phyloP scores from a whole-genome alignment of 2,329 filamentous ascomycete species.

The Thelonectria discophora region DNA sequence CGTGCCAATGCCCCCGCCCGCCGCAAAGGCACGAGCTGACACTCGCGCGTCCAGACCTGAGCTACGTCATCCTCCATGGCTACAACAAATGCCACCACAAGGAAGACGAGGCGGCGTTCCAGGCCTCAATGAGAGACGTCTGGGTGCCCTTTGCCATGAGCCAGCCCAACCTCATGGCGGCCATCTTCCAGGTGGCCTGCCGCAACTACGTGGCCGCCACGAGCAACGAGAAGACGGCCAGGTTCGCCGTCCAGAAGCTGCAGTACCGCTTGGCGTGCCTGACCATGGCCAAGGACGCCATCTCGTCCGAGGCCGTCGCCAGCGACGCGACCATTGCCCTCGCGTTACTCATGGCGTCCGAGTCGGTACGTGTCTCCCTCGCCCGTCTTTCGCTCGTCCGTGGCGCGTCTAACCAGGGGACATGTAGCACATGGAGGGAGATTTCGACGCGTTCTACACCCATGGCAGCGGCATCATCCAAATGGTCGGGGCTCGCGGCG shows the following conservation, averaged over 20 bases:
- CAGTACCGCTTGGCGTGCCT: constrained; percentile 13
- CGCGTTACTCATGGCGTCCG: constrained; percentile 17
- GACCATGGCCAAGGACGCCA: constrained; percentile 2
- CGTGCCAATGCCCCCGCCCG: not conserved
- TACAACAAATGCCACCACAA: constrained; percentile 11
- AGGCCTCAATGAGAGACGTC: constrained; percentile 10
- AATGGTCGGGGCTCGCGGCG: constrained; percentile 14
- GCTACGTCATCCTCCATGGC: constrained; percentile 4
- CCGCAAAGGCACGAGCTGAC: not conserved
- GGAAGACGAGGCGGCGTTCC: constrained; percentile 2
- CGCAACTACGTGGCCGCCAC: constrained; percentile 28
- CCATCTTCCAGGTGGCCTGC: constrained; percentile 30
- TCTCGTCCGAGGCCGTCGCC: constrained; percentile 2
- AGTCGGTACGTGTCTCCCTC: constrained; percentile 4
- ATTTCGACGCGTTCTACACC: not conserved
- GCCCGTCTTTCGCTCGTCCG: not conserved
- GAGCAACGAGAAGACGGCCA: constrained; percentile 10
- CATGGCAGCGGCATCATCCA: constrained; percentile 3
- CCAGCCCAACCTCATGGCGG: constrained; percentile 25
- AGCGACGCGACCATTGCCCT: constrained; percentile 13
- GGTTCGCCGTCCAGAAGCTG: constrained; percentile 6
- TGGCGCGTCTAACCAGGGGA: not conserved
- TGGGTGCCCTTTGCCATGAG: constrained; percentile 32
- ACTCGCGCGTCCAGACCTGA: not conserved
- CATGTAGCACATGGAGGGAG: constrained; percentile 10